Conservation (phyloP, 371 early-diverging fungal species). For the Zychaea mexicana region DNA sequence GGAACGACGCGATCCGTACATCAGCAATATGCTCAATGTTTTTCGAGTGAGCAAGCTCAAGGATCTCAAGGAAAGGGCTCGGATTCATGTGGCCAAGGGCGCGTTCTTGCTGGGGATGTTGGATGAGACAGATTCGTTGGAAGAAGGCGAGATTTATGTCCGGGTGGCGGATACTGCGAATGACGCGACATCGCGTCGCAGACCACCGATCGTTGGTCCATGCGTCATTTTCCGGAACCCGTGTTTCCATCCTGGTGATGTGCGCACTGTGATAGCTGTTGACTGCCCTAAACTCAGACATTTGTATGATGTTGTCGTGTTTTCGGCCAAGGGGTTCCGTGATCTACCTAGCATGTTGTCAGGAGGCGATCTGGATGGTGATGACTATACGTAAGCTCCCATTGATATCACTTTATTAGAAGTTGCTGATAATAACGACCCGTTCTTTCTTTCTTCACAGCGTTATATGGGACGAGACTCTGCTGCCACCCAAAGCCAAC, state of each 20-base stretch:
- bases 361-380: conserved; percentile 92
- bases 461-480: conserved; percentile 69
- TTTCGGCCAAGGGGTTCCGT: conserved; percentile 71
- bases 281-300: conserved; percentile 60
- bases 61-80: conserved; percentile 69
- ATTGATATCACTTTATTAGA: neutral
- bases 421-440: neutral
- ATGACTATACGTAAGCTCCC: conserved; percentile 69
- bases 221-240: conserved; percentile 75
- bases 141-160: conserved; percentile 73
- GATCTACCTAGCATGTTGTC: conserved; percentile 79
- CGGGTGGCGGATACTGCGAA: conserved; percentile 40
- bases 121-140: conserved; percentile 73
- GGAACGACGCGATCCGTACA: conserved; percentile 55
- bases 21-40: conserved; percentile 58
- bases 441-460: conserved; percentile 19
- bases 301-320: conserved; percentile 78
- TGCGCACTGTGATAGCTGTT: conserved; percentile 70
- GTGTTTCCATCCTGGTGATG: conserved; percentile 85
- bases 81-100: conserved; percentile 70
- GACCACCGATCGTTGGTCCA: conserved; percentile 42
- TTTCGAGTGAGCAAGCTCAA: conserved; percentile 57
- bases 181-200: conserved; percentile 5
- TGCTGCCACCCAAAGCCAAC: conserved; percentile 52
- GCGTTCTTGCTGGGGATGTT: conserved; percentile 76